These are phyloP conservation scores for Planoprotostelium fungivorum DNA, from an alignment of 78 protist species.

Conservation along the genomic window DNA sequence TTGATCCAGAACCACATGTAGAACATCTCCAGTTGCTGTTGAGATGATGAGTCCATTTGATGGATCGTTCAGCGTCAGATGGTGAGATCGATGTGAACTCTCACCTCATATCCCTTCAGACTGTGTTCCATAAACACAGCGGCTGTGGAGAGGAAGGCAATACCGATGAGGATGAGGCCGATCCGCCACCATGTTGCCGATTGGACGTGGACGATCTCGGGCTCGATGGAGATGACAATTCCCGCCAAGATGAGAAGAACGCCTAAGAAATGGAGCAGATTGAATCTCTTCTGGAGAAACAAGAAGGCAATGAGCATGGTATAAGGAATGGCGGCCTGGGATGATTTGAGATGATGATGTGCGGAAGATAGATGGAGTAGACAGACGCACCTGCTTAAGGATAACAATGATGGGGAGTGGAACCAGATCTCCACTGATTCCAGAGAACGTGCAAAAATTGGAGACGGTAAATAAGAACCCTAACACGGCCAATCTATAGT, in stretches of 20 bases:
- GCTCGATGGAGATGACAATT: neutral
- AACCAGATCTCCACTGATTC: neutral
- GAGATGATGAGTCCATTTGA: too few relatives aligned
- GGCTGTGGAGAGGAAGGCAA: neutral
- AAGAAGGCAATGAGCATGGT: neutral
- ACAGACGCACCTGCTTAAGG: neutral
- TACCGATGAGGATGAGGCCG: neutral
- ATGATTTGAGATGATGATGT: neutral
- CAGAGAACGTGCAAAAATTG: neutral
- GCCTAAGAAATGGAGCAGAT: neutral
- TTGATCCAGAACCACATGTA: neutral
- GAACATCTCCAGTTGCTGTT: neutral
- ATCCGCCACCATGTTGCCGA: neutral
- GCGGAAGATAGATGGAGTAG: neutral
- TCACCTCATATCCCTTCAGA: neutral
- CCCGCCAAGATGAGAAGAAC: neutral
- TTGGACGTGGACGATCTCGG: neutral
- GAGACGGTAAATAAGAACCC: neutral
- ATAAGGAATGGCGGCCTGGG: neutral
- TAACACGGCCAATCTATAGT: neutral
- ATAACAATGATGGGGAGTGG: neutral
- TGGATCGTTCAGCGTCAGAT: too few relatives aligned
- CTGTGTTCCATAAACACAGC: neutral
- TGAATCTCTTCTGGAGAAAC: neutral
- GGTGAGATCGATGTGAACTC: too few relatives aligned